Evolutionary conservation across 2,329 filamentous ascomycete species (phyloP).

Genomic region (Mollisiaceae sp.): DNA sequence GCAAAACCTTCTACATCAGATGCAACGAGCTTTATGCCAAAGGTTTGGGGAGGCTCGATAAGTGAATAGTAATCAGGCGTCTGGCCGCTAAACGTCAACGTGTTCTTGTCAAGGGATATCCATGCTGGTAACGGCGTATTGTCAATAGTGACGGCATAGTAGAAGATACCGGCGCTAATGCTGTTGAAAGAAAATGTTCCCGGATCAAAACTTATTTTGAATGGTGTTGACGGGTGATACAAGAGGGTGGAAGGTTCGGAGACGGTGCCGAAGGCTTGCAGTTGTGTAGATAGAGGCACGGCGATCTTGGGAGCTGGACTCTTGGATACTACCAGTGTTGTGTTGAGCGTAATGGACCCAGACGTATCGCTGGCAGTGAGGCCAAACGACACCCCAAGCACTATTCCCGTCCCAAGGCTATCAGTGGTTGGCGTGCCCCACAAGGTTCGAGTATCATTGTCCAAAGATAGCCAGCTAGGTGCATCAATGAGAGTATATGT

Average conservation of each 20-base stretch:
- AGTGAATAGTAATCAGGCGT: conserved; percentile 69
- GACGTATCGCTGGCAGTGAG: conserved; percentile 72
- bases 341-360: conserved; percentile 67
- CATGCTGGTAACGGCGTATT: conserved; percentile 86
- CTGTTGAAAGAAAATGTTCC: conserved; percentile 66
- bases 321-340: conserved; percentile 73
- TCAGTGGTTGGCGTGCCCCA: conserved; percentile 69
- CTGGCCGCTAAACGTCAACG: conserved; percentile 71
- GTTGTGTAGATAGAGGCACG: conserved; percentile 62
- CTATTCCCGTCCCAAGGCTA: conserved; percentile 61
- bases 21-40: conserved; percentile 74
- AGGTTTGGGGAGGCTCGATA: conserved; percentile 71
- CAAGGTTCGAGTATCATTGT: conserved; percentile 67
- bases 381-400: conserved; percentile 53
- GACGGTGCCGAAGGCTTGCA: conserved; percentile 61
- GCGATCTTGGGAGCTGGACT: conserved; percentile 58
- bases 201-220: conserved; percentile 58
- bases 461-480: conserved; percentile 77
- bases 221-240: conserved; percentile 57
- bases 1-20: conserved; percentile 82
- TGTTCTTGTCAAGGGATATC: conserved; percentile 72
- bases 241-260: conserved; percentile 65
- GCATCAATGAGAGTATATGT: conserved; percentile 69
- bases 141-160: conserved; percentile 77
- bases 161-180: conserved; percentile 58